phyloP scores from a whole-genome alignment of 2,329 filamentous ascomycete species.

The Colletotrichum caudatum region DNA sequence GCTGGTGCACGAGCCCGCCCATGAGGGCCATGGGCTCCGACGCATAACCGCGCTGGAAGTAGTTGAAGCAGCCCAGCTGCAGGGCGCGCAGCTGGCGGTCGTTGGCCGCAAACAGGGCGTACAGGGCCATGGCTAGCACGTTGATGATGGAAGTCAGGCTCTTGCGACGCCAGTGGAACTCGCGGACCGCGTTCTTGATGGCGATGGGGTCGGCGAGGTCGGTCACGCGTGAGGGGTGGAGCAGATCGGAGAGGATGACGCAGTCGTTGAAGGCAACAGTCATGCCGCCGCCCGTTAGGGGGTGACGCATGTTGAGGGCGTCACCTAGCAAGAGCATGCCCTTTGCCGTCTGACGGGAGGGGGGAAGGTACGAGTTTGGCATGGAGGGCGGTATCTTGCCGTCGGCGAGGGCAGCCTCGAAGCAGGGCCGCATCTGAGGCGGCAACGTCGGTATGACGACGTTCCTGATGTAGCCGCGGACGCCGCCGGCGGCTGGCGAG shows the following conservation, averaged over 20 bases:
- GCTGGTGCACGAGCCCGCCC: slow-evolving; percentile 82
- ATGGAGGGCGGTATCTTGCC: slow-evolving; percentile 84
- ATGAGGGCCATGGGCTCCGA: slow-evolving; percentile 86
- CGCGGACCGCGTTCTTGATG: slow-evolving; percentile 75
- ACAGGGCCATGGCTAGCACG: slow-evolving; percentile 95
- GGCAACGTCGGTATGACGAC: slow-evolving; percentile 85
- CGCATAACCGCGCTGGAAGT: slow-evolving; percentile 83
- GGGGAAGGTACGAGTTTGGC: slow-evolving; percentile 95
- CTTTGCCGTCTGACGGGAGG: slow-evolving; percentile 66
- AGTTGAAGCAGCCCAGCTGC: slow-evolving; percentile 90
- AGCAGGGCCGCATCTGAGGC: slow-evolving; percentile 75
- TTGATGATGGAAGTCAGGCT: slow-evolving; percentile 89
- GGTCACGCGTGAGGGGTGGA: slow-evolving; percentile 77
- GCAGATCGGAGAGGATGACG: slow-evolving; percentile 78
- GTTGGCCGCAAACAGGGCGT: slow-evolving; percentile 89
- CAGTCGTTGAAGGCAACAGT: slow-evolving; percentile 97
- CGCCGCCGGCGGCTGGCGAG: slow-evolving; percentile 79
- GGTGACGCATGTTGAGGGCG: slow-evolving; percentile 99
- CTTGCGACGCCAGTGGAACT: slow-evolving; percentile 92
- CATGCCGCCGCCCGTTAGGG: slow-evolving; percentile 97
- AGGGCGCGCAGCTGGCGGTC: slow-evolving; percentile 81
- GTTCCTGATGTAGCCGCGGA: slow-evolving; percentile 85
- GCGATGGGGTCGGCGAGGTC: slow-evolving; percentile 74
- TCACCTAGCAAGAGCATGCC: slow-evolving; percentile 90
- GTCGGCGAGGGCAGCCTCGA: slow-evolving; percentile 80